Base-by-base conservation (phyloP, 768 basidiomycete species). In the Suillus paluster region DNA sequence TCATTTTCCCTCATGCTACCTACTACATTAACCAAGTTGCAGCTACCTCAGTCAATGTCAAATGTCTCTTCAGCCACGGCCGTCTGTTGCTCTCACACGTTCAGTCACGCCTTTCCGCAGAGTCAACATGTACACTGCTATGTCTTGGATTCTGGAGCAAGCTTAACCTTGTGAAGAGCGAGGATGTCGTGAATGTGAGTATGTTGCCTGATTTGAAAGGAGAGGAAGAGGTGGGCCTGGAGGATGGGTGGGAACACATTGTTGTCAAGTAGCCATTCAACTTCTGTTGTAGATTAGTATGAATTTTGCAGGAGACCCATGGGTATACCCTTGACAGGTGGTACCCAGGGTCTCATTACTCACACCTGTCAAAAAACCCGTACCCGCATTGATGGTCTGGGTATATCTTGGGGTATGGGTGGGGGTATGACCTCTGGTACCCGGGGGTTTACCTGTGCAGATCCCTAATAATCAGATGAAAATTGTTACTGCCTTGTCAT, bases 91-190 rank as follows among this genome's bases (percentile, higher is more conserved):
- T 59, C 4, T 71, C 63, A 0, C 73, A 76, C 46, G 63, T 72
- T 33, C 63, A 52, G 6, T 74, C 67, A 48, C 64, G 61, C 2
- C 58, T 77, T 4, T 70, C 71, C 8, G 63, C 54, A 2, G 61
- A 72, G 59, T 68, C 70, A 1, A 72, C 72, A 1, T 60, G 67
- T 2, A 68, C 71, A 0, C 58, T 75, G 6, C 57, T 80, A 36
- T 81, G 79, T 62, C 68, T 80, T 0, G 71, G 72, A 8, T 59
- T 42, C 2, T 81, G 79, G 78, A 74, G 71, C 50, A 25, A 10
- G 1, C 15, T 71, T 30, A 71, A 68, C 4, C 58, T 73, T 0
- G 63, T 79, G 1, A 68, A 71, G 33, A 68, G 75, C 59, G 44
- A 55, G 12, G 72, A 77, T 64, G 15, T 56, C 11, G 38, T 27